These are phyloP conservation scores for Nyctanthes arbortristis DNA, from an alignment of 257 asterid species.

Conservation along the genomic window DNA sequence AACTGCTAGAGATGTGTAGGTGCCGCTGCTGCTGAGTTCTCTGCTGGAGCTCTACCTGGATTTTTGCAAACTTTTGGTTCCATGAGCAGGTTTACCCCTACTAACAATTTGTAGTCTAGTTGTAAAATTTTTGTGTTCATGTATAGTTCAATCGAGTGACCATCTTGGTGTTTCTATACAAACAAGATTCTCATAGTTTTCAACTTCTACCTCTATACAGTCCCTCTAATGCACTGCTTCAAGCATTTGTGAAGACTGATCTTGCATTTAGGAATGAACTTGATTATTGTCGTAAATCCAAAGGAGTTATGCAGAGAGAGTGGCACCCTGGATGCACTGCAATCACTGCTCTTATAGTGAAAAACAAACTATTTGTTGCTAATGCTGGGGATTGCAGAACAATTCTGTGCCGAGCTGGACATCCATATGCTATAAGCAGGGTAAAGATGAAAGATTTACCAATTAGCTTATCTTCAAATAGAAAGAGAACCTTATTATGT, in stretches of 20 bases:
- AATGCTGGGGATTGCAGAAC: conserved; percentile 97
- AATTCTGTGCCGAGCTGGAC: conserved; percentile 75
- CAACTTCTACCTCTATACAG: conserved; percentile 38
- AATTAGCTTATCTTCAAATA: not conserved
- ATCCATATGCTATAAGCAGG: conserved; percentile 74
- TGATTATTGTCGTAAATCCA: conserved; percentile 47
- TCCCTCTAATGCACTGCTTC: conserved; percentile 70
- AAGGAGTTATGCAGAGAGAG: conserved; percentile 62
- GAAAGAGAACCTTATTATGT: not conserved
- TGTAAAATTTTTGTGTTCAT: conserved; percentile 7
- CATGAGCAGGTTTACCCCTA: conserved; percentile 40
- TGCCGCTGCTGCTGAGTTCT: conserved; percentile 93
- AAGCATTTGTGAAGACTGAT: conserved; percentile 83
- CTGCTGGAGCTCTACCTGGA: conserved; percentile 88
- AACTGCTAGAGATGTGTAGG: conserved; percentile 47
- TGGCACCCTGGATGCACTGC: conserved; percentile 98
- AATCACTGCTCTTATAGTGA: conserved; percentile 64
- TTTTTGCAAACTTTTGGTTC: conserved; percentile 55
- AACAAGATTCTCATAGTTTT: conserved; percentile 11
- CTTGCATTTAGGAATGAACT: conserved; percentile 73
- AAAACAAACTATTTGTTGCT: conserved; percentile 79
- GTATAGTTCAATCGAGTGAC: conserved; percentile 12
- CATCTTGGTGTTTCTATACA: not conserved
- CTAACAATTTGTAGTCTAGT: conserved; percentile 1
- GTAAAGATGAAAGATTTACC: conserved; percentile 46